These are phyloP conservation scores for Hyaloscypha finlandica DNA, from an alignment of 495 filamentous ascomycete species.

Conservation along the genomic window DNA sequence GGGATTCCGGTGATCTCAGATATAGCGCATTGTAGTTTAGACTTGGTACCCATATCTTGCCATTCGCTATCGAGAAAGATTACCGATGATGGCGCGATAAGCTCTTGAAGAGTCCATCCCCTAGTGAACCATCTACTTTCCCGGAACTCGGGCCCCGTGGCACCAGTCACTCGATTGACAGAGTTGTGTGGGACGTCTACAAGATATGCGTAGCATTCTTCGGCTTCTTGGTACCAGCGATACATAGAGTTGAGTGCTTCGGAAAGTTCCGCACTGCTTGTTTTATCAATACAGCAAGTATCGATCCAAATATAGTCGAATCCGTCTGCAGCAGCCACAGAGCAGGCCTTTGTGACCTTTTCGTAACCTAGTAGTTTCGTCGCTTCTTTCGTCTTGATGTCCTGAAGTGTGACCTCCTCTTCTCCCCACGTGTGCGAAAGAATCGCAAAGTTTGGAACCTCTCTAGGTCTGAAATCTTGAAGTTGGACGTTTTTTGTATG, in stretches of 20 bases:
- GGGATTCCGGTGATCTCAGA: conserved; percentile 20
- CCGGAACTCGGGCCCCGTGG: neutral
- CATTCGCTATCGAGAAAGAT: conserved; percentile 28
- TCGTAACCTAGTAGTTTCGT: conserved; percentile 16
- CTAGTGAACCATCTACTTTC: conserved; percentile 36
- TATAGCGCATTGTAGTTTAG: neutral
- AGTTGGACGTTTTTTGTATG: conserved; percentile 1
- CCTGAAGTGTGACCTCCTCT: conserved; percentile 34
- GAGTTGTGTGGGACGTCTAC: neutral
- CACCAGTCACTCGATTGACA: neutral
- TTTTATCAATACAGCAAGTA: conserved; percentile 41
- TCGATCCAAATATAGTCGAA: conserved; percentile 44
- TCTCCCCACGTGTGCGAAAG: conserved; percentile 36
- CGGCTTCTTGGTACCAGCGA: conserved; percentile 34
- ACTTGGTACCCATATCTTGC: conserved; percentile 7
- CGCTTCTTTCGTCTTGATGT: conserved; percentile 16
- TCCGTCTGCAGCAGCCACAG: conserved; percentile 19
- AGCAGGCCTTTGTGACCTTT: conserved; percentile 32
- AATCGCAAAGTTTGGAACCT: conserved; percentile 34
- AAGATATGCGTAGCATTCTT: conserved; percentile 15
- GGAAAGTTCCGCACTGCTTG: neutral
- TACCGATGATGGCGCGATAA: conserved; percentile 38
- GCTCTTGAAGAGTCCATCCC: conserved; percentile 45
- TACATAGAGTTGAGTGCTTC: conserved; percentile 29
- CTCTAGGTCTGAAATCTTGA: conserved; percentile 12